Base-by-base conservation (phyloP, 2,329 filamentous ascomycete genomes). In the Aspergillus chevalieri region DNA sequence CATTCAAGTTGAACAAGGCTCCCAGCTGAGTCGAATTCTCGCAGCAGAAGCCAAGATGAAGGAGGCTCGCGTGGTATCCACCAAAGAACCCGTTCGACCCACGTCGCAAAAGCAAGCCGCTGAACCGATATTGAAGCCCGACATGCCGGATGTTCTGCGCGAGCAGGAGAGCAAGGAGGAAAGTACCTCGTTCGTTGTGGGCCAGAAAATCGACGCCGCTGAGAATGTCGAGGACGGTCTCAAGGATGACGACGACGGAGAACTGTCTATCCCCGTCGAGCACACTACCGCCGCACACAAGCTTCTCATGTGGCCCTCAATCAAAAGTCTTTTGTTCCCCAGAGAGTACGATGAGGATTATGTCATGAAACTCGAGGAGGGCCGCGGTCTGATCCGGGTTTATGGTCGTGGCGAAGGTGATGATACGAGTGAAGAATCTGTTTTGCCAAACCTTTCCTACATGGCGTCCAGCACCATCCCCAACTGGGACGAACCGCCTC, bases 261-360 rank as follows among this genome's bases (percentile, higher is more conserved):
- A 83, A 56, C 80, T 87, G 12, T 81, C 86, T 1, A 87, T 95
- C 49, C 87, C 89, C 1, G 81, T 84, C 24, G 88, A 95, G 57
- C 92, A 97, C 63, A 94, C 89, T 0, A 96, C 91, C 0, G 82
- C 89, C n/a, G 90, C 90, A 1, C 88, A 93, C 46, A 81, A 90
- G 54, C 74, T 97, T 15, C 73, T 97, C 24, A 77, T 80, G 43
- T 90, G 86, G 83, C 79, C 79, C 0, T 79, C 83, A 0, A 89
- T 93, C 48, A 71, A 76, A 63, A 71, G 78, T 53, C 64, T 96
- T 63, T 82, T 88, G 30, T 48, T 68, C 50, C 57, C 75, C 60
- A 73, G 76, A 28, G 77, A 78, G 47, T 77, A 84, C 22, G 80
- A 82, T 48, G 81, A 86, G 56, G 71, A 79, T 33, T 94, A 90